Conservation (phyloP, 768 basidiomycete genomes). For the Lyophyllum shimeji region DNA sequence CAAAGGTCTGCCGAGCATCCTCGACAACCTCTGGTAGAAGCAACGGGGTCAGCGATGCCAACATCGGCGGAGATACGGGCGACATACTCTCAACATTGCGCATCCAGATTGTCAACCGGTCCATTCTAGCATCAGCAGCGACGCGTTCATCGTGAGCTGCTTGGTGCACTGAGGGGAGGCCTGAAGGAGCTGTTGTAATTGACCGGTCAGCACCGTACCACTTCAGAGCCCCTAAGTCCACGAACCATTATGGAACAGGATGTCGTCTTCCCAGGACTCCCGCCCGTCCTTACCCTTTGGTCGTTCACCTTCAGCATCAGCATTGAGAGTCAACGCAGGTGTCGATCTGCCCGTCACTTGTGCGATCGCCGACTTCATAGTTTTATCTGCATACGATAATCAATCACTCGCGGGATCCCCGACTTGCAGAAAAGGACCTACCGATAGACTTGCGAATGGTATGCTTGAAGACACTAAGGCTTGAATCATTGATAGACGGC, state of each 20-base stretch:
- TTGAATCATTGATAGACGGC: constrained; percentile 25
- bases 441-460: constrained; percentile 76
- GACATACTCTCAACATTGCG: constrained; percentile 77
- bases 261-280: constrained; percentile 53
- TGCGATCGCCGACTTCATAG: constrained; percentile 54
- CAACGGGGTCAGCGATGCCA: constrained; percentile 12
- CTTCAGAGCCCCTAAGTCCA: too few species aligned
- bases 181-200: constrained; percentile 46
- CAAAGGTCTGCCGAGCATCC: constrained; percentile 77
- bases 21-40: constrained; percentile 70
- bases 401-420: background rate
- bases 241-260: constrained; percentile 43
- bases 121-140: constrained; percentile 52
- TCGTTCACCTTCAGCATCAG: constrained; percentile 31
- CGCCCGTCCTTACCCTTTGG: constrained; percentile 24
- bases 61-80: background rate
- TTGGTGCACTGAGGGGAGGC: constrained; percentile 53
- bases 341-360: constrained; percentile 44
- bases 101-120: constrained; percentile 83
- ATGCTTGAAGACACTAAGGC: constrained; percentile 55
- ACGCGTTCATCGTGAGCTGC: constrained; percentile 51
- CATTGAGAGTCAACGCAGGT: constrained; percentile 41
- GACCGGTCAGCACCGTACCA: too few species aligned
- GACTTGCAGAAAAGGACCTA: constrained; percentile 26
- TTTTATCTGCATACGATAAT: constrained; percentile 51